Percentiles rank a stretch among this genome's conserved stretches.
Conservation (phyloP, 345 rosid species). For the Gossypium rotundifolium region DNA sequence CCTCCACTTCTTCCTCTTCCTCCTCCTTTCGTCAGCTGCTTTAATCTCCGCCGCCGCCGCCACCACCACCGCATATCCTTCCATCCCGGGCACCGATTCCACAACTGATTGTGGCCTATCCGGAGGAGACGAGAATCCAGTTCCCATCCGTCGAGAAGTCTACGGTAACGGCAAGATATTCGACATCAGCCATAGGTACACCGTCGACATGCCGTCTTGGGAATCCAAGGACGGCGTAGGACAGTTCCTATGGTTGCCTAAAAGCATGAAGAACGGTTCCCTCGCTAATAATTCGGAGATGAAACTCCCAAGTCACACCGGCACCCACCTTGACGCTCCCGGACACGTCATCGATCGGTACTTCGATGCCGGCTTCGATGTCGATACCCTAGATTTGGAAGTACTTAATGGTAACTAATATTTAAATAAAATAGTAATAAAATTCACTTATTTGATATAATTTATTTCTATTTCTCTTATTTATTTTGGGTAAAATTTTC, state of each 20-base stretch:
- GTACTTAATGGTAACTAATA: slow-evolving; percentile 44
- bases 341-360: slow-evolving; percentile 82
- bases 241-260: slow-evolving; percentile 51
- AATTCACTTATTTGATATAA: not conserved
- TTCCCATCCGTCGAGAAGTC: slow-evolving; percentile 70
- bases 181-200: slow-evolving; percentile 78
- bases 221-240: slow-evolving; percentile 45
- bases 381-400: slow-evolving; percentile 79
- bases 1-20: not conserved
- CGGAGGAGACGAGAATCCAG: slow-evolving; percentile 17
- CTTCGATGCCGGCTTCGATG: slow-evolving; percentile 88
- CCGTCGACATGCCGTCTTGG: slow-evolving; percentile 57
- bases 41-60: not conserved
- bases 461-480: not conserved
- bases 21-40: slow-evolving; percentile 12
- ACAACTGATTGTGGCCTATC: slow-evolving; percentile 16
- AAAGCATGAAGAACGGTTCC: slow-evolving; percentile 92
- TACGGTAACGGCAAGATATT: slow-evolving; percentile 58
- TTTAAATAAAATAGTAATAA: not conserved
- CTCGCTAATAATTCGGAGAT: slow-evolving; percentile 75
- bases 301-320: slow-evolving; percentile 82
- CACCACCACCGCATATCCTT: slow-evolving; percentile 27
- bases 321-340: slow-evolving; percentile 93
- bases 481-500: not conserved
- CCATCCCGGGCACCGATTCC: slow-evolving; percentile 25